These are phyloP conservation scores for Pseudevernia furfuracea DNA, from an alignment of 495 filamentous ascomycete genomes.

Conservation along the genomic window DNA sequence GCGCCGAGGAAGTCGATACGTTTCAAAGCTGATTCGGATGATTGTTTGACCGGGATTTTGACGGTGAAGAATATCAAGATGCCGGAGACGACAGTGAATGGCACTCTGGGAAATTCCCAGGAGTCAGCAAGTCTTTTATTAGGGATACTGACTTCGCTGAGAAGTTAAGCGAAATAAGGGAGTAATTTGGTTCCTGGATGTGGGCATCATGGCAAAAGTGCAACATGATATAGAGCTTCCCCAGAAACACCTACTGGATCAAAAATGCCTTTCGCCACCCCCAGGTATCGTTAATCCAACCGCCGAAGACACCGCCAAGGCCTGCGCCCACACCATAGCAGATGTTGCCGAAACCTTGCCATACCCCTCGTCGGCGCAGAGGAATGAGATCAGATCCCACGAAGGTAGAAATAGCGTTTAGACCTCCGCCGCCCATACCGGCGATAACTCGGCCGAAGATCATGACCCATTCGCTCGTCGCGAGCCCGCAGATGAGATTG, in stretches of 20 bases:
- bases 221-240: not conserved
- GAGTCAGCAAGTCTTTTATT: not conserved
- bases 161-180: not conserved
- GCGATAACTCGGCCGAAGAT: conserved; percentile 75
- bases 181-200: not conserved
- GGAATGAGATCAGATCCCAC: conserved; percentile 77
- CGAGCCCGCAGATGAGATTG: conserved; percentile 80
- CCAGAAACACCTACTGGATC: conserved; percentile 41
- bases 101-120: conserved; percentile 37
- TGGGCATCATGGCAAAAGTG: not conserved
- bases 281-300: conserved; percentile 68
- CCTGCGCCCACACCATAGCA: conserved; percentile 61
- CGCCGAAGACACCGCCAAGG: conserved; percentile 70
- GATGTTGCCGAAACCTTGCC: conserved; percentile 83
- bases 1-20: conserved; percentile 63
- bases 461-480: conserved; percentile 59
- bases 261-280: conserved; percentile 76
- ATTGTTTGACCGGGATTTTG: conserved; percentile 66
- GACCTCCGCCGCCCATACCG: conserved; percentile 77
- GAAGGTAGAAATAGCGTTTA: conserved; percentile 77
- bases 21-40: conserved; percentile 51
- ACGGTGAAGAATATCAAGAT: conserved; percentile 60
- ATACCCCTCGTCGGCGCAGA: conserved; percentile 68
- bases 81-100: conserved; percentile 53
- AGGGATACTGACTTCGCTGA: not conserved